A percentile compares a stretch with the other conserved stretches of the same genome.
Conservation (phyloP, 2,329 filamentous ascomycete species). For the Aspergillus amoenus region DNA sequence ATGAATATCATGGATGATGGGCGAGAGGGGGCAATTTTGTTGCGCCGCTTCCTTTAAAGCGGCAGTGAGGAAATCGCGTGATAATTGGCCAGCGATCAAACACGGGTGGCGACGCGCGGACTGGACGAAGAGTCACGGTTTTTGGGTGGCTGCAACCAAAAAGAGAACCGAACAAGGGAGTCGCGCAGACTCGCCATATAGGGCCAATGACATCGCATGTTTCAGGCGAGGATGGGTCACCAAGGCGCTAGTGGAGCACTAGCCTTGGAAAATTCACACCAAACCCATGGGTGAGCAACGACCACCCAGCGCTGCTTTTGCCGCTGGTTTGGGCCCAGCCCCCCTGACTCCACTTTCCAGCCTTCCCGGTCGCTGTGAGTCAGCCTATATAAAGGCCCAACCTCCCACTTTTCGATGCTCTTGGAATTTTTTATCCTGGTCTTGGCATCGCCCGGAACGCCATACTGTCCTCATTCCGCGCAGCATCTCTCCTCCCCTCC, state of each 20-base stretch:
- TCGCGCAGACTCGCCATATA: slow-evolving; percentile 7
- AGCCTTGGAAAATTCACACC: slow-evolving; percentile 9
- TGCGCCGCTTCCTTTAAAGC: slow-evolving; percentile 36
- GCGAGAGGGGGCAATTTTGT: slow-evolving; percentile 30
- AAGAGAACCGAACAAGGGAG: background rate
- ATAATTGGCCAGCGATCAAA: slow-evolving; percentile 28
- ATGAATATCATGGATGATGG: no score
- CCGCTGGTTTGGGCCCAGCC: slow-evolving; percentile 35
- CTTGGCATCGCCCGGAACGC: slow-evolving; percentile 42
- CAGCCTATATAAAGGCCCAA: slow-evolving; percentile 43
- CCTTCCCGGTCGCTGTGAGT: slow-evolving; percentile 24
- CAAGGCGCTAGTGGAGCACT: slow-evolving; percentile 26
- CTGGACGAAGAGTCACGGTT: slow-evolving; percentile 14
- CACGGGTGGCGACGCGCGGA: slow-evolving; percentile 26
- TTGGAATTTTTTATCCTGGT: slow-evolving; percentile 37
- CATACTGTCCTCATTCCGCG: slow-evolving; percentile 30
- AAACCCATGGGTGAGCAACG: slow-evolving; percentile 25
- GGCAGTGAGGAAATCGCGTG: slow-evolving; percentile 22
- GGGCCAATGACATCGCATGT: slow-evolving; percentile 8
- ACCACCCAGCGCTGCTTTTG: slow-evolving; percentile 32
- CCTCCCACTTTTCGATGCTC: slow-evolving; percentile 34
- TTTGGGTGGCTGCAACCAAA: background rate
- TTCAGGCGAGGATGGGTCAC: background rate
- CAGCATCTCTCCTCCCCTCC: slow-evolving; percentile 21
- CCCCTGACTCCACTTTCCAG: slow-evolving; percentile 11